Base-by-base conservation (phyloP, 2,329 filamentous ascomycete species). In the Verticillium zaregamsianum region DNA sequence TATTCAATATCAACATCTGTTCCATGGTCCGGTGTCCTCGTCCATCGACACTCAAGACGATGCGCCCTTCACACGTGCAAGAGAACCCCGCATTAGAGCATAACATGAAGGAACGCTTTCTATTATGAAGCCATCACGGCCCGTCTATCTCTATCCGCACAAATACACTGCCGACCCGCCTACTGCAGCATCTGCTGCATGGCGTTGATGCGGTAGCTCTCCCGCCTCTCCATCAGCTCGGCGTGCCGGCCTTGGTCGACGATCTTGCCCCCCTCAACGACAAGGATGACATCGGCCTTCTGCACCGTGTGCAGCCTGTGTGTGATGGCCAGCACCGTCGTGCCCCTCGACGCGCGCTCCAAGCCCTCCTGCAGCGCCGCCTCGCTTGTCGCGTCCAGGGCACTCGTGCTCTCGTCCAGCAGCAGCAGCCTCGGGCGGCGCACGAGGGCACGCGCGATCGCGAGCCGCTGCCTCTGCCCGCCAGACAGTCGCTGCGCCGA, bases 341-440 rank as follows among this genome's bases (percentile, higher is more conserved):
- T 83, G 61, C 73, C 82, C 57, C 77, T 77, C 2, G 80, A 79
- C 0, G 80, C 84, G 63, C 75, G 79, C 73, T 90, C 86, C 54
- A 92, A 76, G 0, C 86, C 88, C 31, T 89, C 81, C 61, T 91
- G 84, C 28, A 96, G 82, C 11, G 88, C 74, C 6, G 80, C 78
- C 58, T 91, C 89, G 58, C 85, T 89, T 68, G 88, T 87, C 0
- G 86, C 84, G 68, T 96, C 92, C 3, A 96, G 80, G 3, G 89
- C 90, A 52, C 87, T 90, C 0, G 92, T 96, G 33, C 90, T 90
- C 78, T 96, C 92, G 68, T 96, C 92, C 0, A 96, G 80, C 45
- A 96, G 83, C 20, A 96, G 74, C 1, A 96, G 80, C 56, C 88
- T 82, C 0, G 92, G 92, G 64, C 85, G 82, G 0, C 91, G 83